phyloP scores from a whole-genome alignment of 129 eudicot genomes.

The Kitagawia praeruptora region DNA sequence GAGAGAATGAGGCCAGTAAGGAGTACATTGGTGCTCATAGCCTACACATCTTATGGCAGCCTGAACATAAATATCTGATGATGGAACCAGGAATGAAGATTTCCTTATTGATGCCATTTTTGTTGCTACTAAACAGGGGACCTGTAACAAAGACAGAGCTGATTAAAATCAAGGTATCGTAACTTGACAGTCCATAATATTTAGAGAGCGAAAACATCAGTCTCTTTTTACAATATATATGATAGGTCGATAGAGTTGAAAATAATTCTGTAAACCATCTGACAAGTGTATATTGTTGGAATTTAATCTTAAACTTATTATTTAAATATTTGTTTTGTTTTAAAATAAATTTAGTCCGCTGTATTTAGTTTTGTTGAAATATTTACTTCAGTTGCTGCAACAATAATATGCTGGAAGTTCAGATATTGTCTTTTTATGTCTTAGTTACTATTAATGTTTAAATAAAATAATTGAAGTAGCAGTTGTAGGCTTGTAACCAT shows the following conservation, averaged over 20 bases:
- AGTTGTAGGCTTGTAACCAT: no score
- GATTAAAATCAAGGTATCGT: neutral
- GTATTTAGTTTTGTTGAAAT: no score
- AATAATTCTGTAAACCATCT: neutral
- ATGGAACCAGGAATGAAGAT: conserved; percentile 89
- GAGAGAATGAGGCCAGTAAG: conserved; percentile 91
- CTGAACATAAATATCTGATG: conserved; percentile 72
- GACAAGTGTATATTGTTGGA: neutral
- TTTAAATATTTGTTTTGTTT: no score
- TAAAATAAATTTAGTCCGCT: no score
- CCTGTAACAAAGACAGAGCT: conserved; percentile 29
- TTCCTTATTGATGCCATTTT: conserved; percentile 91
- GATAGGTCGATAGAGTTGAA: neutral
- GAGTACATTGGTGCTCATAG: conserved; percentile 88
- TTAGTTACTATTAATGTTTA: no score
- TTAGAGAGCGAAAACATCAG: neutral
- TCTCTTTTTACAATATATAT: neutral
- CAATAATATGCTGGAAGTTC: no score
- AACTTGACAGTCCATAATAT: neutral
- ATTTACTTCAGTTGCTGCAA: no score
- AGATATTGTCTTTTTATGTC: no score
- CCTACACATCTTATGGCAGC: conserved; percentile 84
- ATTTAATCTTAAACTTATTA: no score
- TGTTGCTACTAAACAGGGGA: conserved; percentile 85
- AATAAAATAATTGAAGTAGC: no score